These are phyloP conservation scores for Penicillium sp. DNA, from an alignment of 2,329 filamentous ascomycete species.

Conservation along the genomic window DNA sequence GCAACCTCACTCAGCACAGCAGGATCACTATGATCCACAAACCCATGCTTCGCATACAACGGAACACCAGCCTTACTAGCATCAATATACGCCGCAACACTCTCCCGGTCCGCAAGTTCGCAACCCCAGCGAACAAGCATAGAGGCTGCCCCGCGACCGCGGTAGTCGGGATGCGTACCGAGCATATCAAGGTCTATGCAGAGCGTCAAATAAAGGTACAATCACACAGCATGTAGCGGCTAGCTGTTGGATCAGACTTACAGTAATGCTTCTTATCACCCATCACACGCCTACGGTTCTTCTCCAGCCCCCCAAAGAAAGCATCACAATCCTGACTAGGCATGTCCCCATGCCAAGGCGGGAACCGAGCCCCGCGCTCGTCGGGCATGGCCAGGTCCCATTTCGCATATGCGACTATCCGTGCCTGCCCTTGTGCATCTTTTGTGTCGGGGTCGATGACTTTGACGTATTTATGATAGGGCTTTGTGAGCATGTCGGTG, in stretches of 20 bases:
- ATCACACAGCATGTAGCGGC: neutral
- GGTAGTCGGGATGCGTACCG: constrained; percentile 44
- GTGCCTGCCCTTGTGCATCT: constrained; percentile 10
- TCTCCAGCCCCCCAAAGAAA: constrained; percentile 23
- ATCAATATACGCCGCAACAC: constrained; percentile 40
- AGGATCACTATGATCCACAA: constrained; percentile 31
- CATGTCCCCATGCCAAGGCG: constrained; percentile 28
- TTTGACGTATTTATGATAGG: constrained; percentile 27
- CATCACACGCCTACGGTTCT: constrained; percentile 22
- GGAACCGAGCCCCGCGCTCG: constrained; percentile 28
- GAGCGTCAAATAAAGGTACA: neutral
- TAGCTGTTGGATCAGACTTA: constrained; percentile 8
- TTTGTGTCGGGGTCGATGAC: constrained; percentile 21
- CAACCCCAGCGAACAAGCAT: constrained; percentile 42
- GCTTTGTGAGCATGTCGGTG: constrained; percentile 25
- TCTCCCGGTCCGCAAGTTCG: constrained; percentile 36
- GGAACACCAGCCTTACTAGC: constrained; percentile 36
- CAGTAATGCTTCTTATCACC: constrained; percentile 29
- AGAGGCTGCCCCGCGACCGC: constrained; percentile 41
- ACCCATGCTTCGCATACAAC: constrained; percentile 43
- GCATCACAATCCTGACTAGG: constrained; percentile 14
- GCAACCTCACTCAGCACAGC: neutral
- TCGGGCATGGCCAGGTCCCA: constrained; percentile 28
- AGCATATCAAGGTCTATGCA: constrained; percentile 38
- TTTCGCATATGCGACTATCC: constrained; percentile 30